Evolutionary conservation across 2,329 filamentous ascomycete genomes (phyloP).

Genomic region (Hyphodiscus sp.): DNA sequence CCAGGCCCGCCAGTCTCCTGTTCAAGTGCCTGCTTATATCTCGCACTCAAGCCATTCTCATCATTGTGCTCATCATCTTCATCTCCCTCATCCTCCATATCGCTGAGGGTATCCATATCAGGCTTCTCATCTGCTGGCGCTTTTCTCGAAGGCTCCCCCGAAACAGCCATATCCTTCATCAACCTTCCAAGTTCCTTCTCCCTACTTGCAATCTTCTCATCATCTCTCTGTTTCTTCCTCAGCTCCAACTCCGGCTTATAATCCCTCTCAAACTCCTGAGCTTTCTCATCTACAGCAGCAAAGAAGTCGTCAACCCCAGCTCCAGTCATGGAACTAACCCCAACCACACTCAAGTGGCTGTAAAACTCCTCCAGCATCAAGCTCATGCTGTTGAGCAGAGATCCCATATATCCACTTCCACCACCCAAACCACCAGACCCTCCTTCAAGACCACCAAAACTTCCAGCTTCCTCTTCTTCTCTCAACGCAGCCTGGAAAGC

Average conservation of each 20-base stretch:
- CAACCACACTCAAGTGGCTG: conserved; percentile 84
- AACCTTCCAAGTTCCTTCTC: conserved; percentile 84
- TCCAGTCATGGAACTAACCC: conserved; percentile 88
- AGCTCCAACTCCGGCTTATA: conserved; percentile 89
- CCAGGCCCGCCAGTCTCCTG: conserved; percentile 39
- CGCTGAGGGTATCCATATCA: conserved; percentile 33
- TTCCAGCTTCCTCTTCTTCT: conserved; percentile 71
- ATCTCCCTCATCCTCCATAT: conserved; percentile 39
- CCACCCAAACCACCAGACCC: conserved; percentile 50
- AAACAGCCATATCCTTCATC: conserved; percentile 84
- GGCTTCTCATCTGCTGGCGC: conserved; percentile 16
- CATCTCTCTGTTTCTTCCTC: conserved; percentile 67
- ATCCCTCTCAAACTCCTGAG: conserved; percentile 79
- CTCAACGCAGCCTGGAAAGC: conserved; percentile 83
- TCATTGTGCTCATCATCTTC: conserved; percentile 44
- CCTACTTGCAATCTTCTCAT: conserved; percentile 62
- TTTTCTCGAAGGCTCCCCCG: conserved; percentile 32
- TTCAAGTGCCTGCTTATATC: conserved; percentile 71
- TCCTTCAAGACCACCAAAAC: conserved; percentile 67
- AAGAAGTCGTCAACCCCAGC: conserved; percentile 93
- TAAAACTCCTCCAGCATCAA: conserved; percentile 97
- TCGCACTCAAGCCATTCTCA: conserved; percentile 60
- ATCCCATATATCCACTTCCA: conserved; percentile 94
- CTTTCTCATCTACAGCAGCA: conserved; percentile 78
- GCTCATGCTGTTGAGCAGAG: conserved; percentile 94